A percentile compares a stretch with the other conserved stretches of the same genome.
These are phyloP conservation scores for Zymoseptoria passerinii DNA, from an alignment of 2,329 filamentous ascomycete species.

Conservation along the genomic window DNA sequence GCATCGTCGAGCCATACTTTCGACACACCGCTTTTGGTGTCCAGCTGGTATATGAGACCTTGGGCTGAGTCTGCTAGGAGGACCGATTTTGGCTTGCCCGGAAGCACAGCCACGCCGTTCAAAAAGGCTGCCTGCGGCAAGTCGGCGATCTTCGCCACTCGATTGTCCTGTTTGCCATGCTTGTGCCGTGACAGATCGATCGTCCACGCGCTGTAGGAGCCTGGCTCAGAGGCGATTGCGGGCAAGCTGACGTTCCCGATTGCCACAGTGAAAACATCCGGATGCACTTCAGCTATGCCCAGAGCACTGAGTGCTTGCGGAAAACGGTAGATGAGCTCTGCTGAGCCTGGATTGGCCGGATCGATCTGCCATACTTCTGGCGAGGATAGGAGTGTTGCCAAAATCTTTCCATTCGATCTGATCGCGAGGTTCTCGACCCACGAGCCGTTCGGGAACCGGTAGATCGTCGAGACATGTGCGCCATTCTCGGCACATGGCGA, in stretches of 20 bases:
- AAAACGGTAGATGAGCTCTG: constrained; percentile 10
- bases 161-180: not conserved
- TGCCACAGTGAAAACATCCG: constrained; percentile 9
- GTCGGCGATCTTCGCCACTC: constrained; percentile 4
- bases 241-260: constrained; percentile 7
- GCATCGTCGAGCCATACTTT: constrained; percentile 10
- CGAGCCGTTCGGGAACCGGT: constrained; percentile 23
- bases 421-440: constrained; percentile 32
- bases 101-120: constrained; percentile 8
- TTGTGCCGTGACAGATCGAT: constrained; percentile 1
- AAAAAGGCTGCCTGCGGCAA: constrained; percentile 7
- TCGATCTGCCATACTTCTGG: constrained; percentile 15
- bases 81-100: not conserved
- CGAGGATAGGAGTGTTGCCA: constrained; percentile 25
- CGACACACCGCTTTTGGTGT: constrained; percentile 2
- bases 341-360: constrained; percentile 1
- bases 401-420: constrained; percentile 27
- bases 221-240: not conserved
- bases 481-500: not conserved
- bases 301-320: constrained; percentile 5
- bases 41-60: constrained; percentile 9
- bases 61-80: constrained; percentile 7
- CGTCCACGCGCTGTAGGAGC: constrained; percentile 8
- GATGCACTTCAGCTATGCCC: constrained; percentile 9
- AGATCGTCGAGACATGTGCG: constrained; percentile 1